Percentiles rank a stretch among this genome's conserved stretches.
Evolutionary conservation across 495 filamentous ascomycete species (phyloP).

Genomic region (Aspergillus cristatus): DNA sequence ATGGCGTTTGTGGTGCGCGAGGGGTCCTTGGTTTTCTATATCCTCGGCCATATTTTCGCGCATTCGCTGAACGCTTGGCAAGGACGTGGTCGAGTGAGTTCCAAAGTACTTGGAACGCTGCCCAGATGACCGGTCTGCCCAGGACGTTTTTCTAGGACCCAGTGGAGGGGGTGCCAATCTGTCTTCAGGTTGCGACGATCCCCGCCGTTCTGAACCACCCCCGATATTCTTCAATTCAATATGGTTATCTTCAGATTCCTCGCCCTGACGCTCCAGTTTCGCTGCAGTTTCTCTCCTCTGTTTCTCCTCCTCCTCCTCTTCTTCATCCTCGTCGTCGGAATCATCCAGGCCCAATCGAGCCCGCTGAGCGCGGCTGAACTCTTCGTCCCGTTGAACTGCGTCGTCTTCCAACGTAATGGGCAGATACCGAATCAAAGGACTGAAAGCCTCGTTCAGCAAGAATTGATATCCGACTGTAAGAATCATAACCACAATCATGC

Average conservation of each 20-base stretch:
- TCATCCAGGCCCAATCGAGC: conserved; percentile 41
- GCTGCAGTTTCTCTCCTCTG: conserved; percentile 23
- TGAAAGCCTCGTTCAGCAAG: conserved; percentile 76
- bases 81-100: conserved; percentile 19
- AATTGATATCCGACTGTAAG: conserved; percentile 75
- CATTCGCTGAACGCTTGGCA: conserved; percentile 23
- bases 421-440: conserved; percentile 77
- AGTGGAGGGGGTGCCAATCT: conserved; percentile 13
- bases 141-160: conserved; percentile 22
- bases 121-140: conserved; percentile 33
- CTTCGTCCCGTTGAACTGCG: conserved; percentile 78
- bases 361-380: conserved; percentile 71
- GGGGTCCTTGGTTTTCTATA: conserved; percentile 55
- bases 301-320: conserved; percentile 31
- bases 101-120: conserved; percentile 36
- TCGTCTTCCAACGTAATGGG: conserved; percentile 96
- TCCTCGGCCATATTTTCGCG: conserved; percentile 37
- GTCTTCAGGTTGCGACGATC: conserved; percentile 7
- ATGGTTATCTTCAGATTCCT: conserved; percentile 34
- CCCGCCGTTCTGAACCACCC: conserved; percentile 13
- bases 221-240: conserved; percentile 55
- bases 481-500: conserved; percentile 70
- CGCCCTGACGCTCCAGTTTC: conserved; percentile 24
- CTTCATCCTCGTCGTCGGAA: conserved; percentile 25
- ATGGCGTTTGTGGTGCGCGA: conserved; percentile 32